A percentile compares a stretch with the other conserved stretches of the same genome.
These are phyloP conservation scores for Saccharomycopsis hybrid DNA, from an alignment of 1,139 yeast species.

Conservation along the genomic window DNA sequence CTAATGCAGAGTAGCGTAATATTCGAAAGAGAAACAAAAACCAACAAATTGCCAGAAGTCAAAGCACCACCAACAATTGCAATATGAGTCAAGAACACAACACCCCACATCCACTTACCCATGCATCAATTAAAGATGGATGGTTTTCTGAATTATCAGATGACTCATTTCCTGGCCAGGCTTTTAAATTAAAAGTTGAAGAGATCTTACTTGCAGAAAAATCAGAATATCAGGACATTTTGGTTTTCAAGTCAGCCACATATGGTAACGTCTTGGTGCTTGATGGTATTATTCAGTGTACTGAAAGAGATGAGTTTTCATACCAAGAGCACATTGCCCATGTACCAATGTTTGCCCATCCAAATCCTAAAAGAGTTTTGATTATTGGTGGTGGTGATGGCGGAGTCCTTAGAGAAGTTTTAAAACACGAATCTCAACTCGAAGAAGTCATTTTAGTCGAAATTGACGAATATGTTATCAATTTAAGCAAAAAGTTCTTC, in stretches of 20 bases:
- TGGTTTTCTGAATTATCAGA: conserved; percentile 89
- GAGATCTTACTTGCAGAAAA: conserved; percentile 73
- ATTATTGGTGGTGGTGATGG: conserved; percentile 98
- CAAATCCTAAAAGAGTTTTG: conserved; percentile 80
- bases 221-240: conserved; percentile 82
- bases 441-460: conserved; percentile 88
- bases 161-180: conserved; percentile 93
- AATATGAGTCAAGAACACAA: no score
- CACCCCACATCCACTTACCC: background rate
- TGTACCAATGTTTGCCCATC: conserved; percentile 82
- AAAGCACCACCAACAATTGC: no score
- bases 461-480: conserved; percentile 85
- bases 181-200: conserved; percentile 79
- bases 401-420: conserved; percentile 88
- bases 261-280: conserved; percentile 89
- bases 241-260: conserved; percentile 79
- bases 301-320: conserved; percentile 91
- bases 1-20: no score
- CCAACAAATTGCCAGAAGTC: no score
- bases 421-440: conserved; percentile 66
- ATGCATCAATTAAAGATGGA: conserved; percentile 45
- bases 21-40: no score
- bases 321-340: conserved; percentile 96
- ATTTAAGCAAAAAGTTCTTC: conserved; percentile 72
- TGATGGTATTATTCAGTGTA: conserved; percentile 87